Evolutionary conservation across 108 stramenopile species (phyloP), one percentile per base, ranked within the genome.

Genomic region (Discostella pseudostelligera): DNA sequence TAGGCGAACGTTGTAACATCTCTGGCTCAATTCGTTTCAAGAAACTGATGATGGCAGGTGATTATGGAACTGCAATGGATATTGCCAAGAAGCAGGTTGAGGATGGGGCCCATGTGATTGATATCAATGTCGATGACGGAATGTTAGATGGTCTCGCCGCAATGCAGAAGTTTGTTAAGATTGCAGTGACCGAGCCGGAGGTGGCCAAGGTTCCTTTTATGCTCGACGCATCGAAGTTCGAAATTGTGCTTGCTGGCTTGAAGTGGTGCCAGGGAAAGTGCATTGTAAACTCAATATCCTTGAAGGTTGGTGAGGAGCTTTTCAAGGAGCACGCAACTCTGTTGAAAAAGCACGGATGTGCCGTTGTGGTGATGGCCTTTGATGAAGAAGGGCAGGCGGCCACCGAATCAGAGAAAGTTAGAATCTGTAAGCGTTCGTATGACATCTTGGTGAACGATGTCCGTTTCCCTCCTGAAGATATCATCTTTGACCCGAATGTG

Each of bases 121-220:
- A 99, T 80, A 96, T 99, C 83, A 99, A 99, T 79, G 95, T 99
- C 20, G 98, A 99, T 76, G 98, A 99, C 70, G 98, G 98, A 63
- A 87, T 99, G 78, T 71, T 99, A 70, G 98, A 99, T 69, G 98
- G 98, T 19, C 59, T 97, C 43, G 93, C 95, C 14, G 97, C 97
- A 8, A 99, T 99, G 98, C 94, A 96, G 67, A 96, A 97, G 88
- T 99, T 99, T 89, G 94, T 97, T 32, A 97, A 97, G 87, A 97
- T 99, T 71, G 97, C 97, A 37, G 89, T 96, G 25, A 97, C 97
- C 14, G 98, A 99, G 78, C 97, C 97, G 16, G 98, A 99, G 56
- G 79, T 97, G 29, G 67, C 89, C 39, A 96, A 96, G 85, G 96
- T 95, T 20, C 98, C 98, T 7, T 97, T 99, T 84, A 97, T 99